Evolutionary conservation across 495 filamentous ascomycete species (phyloP).

Genomic region (Hypoxylon intermedium): DNA sequence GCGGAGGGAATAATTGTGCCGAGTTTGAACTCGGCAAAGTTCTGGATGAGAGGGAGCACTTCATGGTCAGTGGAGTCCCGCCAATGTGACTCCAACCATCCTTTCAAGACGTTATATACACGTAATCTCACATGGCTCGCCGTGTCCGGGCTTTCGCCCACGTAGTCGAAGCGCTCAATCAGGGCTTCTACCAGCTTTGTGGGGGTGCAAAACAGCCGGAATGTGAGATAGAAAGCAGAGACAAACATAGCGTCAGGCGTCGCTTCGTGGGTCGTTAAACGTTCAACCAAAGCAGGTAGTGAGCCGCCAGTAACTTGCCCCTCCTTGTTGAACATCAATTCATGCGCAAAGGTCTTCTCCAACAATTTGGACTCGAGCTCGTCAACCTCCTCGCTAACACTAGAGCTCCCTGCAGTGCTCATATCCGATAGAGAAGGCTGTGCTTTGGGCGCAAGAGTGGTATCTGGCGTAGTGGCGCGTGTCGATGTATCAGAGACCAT

Average conservation of each 20-base stretch:
- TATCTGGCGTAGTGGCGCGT: slow-evolving; percentile 86
- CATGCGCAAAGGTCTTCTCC: slow-evolving; percentile 86
- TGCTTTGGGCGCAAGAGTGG: slow-evolving; percentile 50
- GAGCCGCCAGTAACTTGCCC: slow-evolving; percentile 94
- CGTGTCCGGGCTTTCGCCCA: slow-evolving; percentile 75
- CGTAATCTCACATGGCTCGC: slow-evolving; percentile 83
- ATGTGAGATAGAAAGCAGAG: slow-evolving; percentile 94
- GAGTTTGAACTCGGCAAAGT: slow-evolving; percentile 79
- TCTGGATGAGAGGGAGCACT: slow-evolving; percentile 75
- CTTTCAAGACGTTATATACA: slow-evolving; percentile 96
- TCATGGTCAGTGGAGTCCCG: slow-evolving; percentile 76
- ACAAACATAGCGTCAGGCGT: slow-evolving; percentile 94
- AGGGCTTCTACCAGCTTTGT: slow-evolving; percentile 78
- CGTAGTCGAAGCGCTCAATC: slow-evolving; percentile 89
- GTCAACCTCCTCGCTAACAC: slow-evolving; percentile 73
- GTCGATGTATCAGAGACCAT: slow-evolving; percentile 83
- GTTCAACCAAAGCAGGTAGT: slow-evolving; percentile 88
- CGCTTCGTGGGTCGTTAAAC: slow-evolving; percentile 89
- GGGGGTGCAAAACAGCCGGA: slow-evolving; percentile 91
- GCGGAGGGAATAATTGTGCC: slow-evolving; percentile 72
- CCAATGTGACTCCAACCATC: slow-evolving; percentile 98
- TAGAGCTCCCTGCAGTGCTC: slow-evolving; percentile 64
- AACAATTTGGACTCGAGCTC: slow-evolving; percentile 81
- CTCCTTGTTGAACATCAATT: slow-evolving; percentile 91
- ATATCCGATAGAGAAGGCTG: slow-evolving; percentile 62